Evolutionary conservation across 495 filamentous ascomycete genomes (phyloP).

Genomic region (Sordaria brevicollis): DNA sequence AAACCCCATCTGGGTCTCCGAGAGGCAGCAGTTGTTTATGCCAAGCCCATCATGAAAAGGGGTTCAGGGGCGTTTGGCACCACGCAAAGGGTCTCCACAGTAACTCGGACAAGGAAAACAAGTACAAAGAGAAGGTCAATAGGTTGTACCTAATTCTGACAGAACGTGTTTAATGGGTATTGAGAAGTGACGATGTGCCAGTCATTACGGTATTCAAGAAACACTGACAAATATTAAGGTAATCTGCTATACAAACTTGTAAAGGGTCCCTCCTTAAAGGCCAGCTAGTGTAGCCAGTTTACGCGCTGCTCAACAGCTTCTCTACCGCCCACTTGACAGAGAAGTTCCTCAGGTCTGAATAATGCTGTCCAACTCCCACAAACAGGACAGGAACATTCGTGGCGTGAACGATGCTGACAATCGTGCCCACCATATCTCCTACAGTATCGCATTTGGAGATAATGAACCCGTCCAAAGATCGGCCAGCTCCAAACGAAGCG

Average conservation of each 20-base stretch:
- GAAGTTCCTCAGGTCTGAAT: conserved; percentile 85
- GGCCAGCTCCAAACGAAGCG: conserved; percentile 70
- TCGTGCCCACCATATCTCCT: conserved; percentile 93
- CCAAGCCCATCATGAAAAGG: neutral
- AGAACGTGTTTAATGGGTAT: neutral
- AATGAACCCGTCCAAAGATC: conserved; percentile 86
- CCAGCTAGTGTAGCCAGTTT: neutral
- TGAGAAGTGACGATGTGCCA: neutral
- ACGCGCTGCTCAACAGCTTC: conserved; percentile 50
- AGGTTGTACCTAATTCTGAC: neutral
- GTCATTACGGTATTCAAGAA: neutral
- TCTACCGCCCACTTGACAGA: conserved; percentile 86
- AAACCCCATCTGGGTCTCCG: neutral
- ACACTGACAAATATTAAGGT: neutral
- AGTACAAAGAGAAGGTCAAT: neutral
- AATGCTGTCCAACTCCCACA: conserved; percentile 91
- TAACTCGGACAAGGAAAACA: neutral
- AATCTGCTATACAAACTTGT: neutral
- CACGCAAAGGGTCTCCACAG: neutral
- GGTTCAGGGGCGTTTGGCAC: neutral
- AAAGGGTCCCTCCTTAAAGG: neutral
- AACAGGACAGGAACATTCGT: conserved; percentile 93
- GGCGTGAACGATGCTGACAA: conserved; percentile 96
- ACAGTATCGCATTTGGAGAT: conserved; percentile 98
- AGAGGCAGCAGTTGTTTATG: neutral